Evolutionary conservation across 179 eudicot genomes (phyloP).

Genomic region (Dionaea muscipula): DNA sequence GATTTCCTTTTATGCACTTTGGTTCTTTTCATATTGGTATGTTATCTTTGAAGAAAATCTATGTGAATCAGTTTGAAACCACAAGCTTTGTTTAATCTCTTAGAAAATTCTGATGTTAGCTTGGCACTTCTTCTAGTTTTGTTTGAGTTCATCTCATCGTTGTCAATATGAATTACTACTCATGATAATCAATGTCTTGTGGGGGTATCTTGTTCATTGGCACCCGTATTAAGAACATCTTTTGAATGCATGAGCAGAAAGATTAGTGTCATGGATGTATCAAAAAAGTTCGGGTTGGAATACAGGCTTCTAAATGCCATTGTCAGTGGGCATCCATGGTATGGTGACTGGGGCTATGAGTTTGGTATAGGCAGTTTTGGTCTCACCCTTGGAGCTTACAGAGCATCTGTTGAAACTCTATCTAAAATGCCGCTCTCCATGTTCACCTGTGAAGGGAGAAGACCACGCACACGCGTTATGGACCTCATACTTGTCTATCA

Average conservation of each 20-base stretch:
- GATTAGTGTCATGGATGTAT: constrained; percentile 92
- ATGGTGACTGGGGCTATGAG: constrained; percentile 89
- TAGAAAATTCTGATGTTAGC: too few species aligned
- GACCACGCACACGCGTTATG: constrained; percentile 60
- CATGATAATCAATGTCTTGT: too few species aligned
- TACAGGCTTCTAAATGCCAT: constrained; percentile 76
- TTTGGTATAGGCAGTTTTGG: constrained; percentile 86
- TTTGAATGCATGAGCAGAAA: constrained; percentile 44
- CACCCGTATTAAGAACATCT: too few species aligned
- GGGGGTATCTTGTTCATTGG: too few species aligned
- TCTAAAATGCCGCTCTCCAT: constrained; percentile 39
- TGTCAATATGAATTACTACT: too few species aligned
- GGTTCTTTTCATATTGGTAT: too few species aligned
- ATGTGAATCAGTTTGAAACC: too few species aligned
- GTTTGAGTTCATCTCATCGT: too few species aligned
- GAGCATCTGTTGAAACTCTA: constrained; percentile 37
- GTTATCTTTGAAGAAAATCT: too few species aligned
- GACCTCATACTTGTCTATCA: constrained; percentile 67
- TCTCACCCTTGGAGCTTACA: constrained; percentile 50
- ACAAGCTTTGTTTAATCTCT: too few species aligned
- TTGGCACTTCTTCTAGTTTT: too few species aligned
- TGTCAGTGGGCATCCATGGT: constrained; percentile 74
- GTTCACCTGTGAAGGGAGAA: constrained; percentile 56
- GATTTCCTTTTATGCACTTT: too few species aligned
- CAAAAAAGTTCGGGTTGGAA: constrained; percentile 79